Evolutionary conservation across 2,329 filamentous ascomycete genomes (phyloP), one percentile per base, ranked within the genome.

Genomic region (Scedosporium dehoogii): DNA sequence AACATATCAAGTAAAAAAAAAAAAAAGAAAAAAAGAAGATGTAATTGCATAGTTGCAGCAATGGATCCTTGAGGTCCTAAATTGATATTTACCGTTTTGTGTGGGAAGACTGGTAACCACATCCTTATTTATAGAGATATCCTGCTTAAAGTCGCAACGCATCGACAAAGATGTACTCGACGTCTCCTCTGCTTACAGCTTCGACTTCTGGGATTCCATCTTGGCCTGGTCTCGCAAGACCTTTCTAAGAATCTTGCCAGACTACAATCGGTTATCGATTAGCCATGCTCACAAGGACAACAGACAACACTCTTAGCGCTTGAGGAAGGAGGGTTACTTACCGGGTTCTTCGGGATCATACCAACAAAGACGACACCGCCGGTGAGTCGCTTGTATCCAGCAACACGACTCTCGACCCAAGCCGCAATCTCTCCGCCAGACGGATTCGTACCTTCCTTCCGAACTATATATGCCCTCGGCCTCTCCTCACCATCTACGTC

Each of bases 291-390:
- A 59, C 27, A 29, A n/a, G 7, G 16, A 21, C 1, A 23, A 41
- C 9, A 61, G 12, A 21, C 1, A 23, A 41, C 9, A 61, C 14
- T n/a, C 21, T n/a, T 7, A 38, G 18, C 23, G 18, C 3, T 21
- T 23, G 38, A 4, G 57, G 12, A 57, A 14, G n/a, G 21, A 44
- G 27, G 14, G 41, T 33, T 48, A 58, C 79, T 70, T 69, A 85
- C 83, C 44, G 85, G 84, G 66, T 73, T 72, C 68, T 73, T 74
- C 2, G 89, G 89, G 59, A 92, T 86, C 4, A 75, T 76, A 53
- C 89, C 83, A 1, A 86, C 73, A 70, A 91, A 90, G 12, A 81
- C 76, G 1, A 92, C 84, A 1, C 89, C 89, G 0, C 89, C 89
- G 33, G 78, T 84, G 59, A 92, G 76, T 65, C 83, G 78, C 73